Base-by-base conservation (phyloP, 495 filamentous ascomycete genomes). In the Hyaloscypha variabilis region DNA sequence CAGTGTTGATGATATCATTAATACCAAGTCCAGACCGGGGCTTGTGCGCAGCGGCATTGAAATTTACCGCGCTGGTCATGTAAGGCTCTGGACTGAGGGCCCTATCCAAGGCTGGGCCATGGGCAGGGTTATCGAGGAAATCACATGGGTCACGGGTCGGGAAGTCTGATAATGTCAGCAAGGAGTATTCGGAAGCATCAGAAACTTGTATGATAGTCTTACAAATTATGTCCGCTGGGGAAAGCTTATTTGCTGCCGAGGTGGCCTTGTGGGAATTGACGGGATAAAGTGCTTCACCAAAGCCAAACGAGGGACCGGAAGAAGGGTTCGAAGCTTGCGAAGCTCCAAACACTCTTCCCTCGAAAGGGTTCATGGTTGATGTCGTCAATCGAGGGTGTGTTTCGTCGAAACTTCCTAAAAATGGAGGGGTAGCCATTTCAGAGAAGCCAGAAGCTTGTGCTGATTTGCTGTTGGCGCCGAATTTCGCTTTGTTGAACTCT, bases 51-150 rank as follows among this genome's bases (percentile, higher is more conserved):
- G 57, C 30, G 10, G 57, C 57, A 28, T 77, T 76, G 57, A 71
- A 79, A 19, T 51, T 69, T 39, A 76, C 75, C 13, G 77, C 77
- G 57, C 75, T 77, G 17, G 77, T 77, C 74, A 78, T 77, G 59
- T 80, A 76, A 28, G 74, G 62, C 49, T 74, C 72, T 23, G 70
- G 70, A 42, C 69, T 67, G 24, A 58, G 66, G 23, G 36, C 25
- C 6, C 58, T 56, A 42, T 69, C 67, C 19, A 36, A 0, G 42
- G 58, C 26, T 23, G 62, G 51, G 17, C 23, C 50, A 19, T 62
- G 39, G 24, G 36, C 54, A 26, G 58, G 51, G 23, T 58, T 60
- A 49, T 65, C 63, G 36, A 69, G 62, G 52, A 64, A 69, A 19
- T 53, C 17, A 25, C 63, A 60, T 19, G 34, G n/a, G 21, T 54